Evolutionary conservation across 768 basidiomycete genomes (phyloP), one percentile per base, ranked within the genome.

Genomic region (Lactifluus pinguis): DNA sequence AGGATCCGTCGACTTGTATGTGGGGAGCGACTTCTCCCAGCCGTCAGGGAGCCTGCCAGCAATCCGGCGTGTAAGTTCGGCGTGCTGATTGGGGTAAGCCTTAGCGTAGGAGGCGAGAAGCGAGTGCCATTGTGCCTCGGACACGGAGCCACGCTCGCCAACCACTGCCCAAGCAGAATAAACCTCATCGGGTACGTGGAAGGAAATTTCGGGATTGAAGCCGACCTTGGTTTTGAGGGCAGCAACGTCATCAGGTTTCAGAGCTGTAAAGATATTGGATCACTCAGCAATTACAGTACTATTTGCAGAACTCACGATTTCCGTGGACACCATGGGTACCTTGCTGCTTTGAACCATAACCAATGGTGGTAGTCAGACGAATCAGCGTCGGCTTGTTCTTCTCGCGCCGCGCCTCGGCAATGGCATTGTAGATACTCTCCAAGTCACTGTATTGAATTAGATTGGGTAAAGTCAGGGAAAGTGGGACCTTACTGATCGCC

Each of bases 241-340:
- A 60, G 76, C 79, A 55, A 95, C 89, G 70, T 98, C 95, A 69
- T 97, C 95, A 21, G 88, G 80, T 82, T 95, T 95, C 68, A 97
- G 81, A 52, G 95, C 92, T 92, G 67, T 42, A 61, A 13, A 41
- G 54, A 29, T 38, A 21, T 48, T 55, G 41, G 65, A 44, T 60
- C 34, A 58, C 61, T 57, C 56, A 57, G n/a, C 29, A 25, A 25
- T 25, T 25, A 25, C 25, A 25, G 25, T 45, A 55, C 34, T 14
- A 19, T 4, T 44, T 1, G 42, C 42, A 29, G n/a, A 38, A 84
- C 92, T 70, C 70, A 94, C 90, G 92, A 74, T 92, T 72, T 66
- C 95, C 94, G 73, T 98, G 95, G 63, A 97, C 92, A 67, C 91
- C 91, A 69, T 95, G 92, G 9, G 92, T 93, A 63, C 95, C 95